Base-by-base conservation (phyloP, 306 rosid genomes). In the Medicago truncatula region DNA sequence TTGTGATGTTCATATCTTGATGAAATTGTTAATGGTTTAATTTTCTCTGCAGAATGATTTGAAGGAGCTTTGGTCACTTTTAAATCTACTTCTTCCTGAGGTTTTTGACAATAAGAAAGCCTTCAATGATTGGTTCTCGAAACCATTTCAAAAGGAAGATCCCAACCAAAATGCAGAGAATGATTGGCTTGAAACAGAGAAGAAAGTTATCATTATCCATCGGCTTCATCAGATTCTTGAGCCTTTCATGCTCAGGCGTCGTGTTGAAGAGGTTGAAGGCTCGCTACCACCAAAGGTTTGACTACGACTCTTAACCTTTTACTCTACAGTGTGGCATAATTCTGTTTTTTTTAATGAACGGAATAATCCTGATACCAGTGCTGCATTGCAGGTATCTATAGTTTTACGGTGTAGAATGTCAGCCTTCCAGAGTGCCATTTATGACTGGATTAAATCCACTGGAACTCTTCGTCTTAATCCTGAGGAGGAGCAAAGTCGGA, bases 141-240 rank as follows among this genome's bases (percentile, higher is more conserved):
- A 95, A 83, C 97, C 98, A 18, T 95, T 95, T 83, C 97, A 92
- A 89, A 95, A 81, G 87, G 98, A 95, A 75, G 96, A 70, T 73
- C 88, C 94, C 64, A 82, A 62, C n/a, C 96, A 76, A 62, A 84
- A 87, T 85, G 89, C 88, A 61, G 98, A 95, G 61, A 97, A 92
- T 87, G 97, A 95, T 66, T 95, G 98, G 98, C 91, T 95, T 80
- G 98, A 95, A 91, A 95, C 98, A 9, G 98, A 95, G 71, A 95
- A 95, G 76, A 95, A 95, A 80, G 97, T 95, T 41, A 95, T 95
- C 85, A 89, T 90, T 41, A 95, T 95, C 77, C 97, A 95, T 70
- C 91, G 98, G n/a, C 97, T 95, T 78, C 98, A 95, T 86, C 97
- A 95, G 84, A 95, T 95, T 87, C 93, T 95, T 50, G 98, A 95